Percentiles rank a stretch among this genome's conserved stretches.
phyloP scores from a whole-genome alignment of 331 rosid genomes.

The Dryas integrifolia region DNA sequence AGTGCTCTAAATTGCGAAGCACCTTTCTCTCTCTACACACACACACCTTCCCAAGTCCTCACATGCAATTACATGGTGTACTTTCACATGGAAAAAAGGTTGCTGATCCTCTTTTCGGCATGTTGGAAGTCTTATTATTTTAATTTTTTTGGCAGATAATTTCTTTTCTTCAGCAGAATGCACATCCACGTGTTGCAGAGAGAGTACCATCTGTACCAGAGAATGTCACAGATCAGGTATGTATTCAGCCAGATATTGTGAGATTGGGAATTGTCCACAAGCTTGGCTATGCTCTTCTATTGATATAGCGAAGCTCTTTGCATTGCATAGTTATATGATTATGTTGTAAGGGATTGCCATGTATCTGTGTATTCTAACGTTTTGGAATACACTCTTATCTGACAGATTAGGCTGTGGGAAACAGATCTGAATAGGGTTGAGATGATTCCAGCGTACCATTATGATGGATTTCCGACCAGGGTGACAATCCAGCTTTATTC shows the following conservation, averaged over 20 bases:
- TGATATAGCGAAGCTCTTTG: not conserved
- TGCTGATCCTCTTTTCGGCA: conserved; percentile 1
- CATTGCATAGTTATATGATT: conserved; percentile 5
- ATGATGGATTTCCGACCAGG: conserved; percentile 86
- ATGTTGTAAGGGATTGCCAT: not conserved
- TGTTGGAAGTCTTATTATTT: not conserved
- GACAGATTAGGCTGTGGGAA: conserved; percentile 92
- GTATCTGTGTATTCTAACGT: conserved; percentile 32
- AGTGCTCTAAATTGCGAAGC: conserved; percentile 1
- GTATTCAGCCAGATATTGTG: not conserved
- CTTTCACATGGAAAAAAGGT: conserved; percentile 2
- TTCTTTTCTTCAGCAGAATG: conserved; percentile 84
- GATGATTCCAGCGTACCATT: conserved; percentile 58
- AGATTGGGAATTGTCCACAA: not conserved
- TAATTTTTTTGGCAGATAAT: conserved; percentile 53
- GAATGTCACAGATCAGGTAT: conserved; percentile 95
- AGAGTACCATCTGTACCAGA: conserved; percentile 81
- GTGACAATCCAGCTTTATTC: conserved; percentile 38
- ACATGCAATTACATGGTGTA: no score
- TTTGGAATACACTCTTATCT: conserved; percentile 16
- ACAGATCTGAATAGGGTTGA: conserved; percentile 88
- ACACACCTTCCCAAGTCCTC: not conserved
- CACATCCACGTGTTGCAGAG: conserved; percentile 89
- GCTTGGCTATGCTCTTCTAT: not conserved
- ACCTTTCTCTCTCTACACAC: not conserved